Base-by-base conservation (phyloP, 306 rosid genomes). In the Luffa aegyptiaca region DNA sequence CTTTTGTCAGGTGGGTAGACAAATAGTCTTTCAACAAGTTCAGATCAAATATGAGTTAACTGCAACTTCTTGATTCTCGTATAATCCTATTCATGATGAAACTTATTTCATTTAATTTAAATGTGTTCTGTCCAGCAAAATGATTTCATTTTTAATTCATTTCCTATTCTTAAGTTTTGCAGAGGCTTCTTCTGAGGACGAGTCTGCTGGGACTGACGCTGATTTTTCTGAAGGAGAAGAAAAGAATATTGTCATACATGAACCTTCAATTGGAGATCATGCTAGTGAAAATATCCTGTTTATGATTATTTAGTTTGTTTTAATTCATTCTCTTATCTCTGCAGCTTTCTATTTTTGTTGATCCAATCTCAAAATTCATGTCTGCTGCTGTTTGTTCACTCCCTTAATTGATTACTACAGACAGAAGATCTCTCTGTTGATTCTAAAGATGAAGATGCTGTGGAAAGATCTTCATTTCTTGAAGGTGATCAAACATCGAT, bases 151-250 rank as follows among this genome's bases (percentile, higher is more conserved):
- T 51, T 51, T 51, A 46, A 71, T 14, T 74, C 35, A 2, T 74
- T 74, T 62, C 55, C 78, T 21, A 2, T 33, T 20, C 57, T 41
- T 71, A 82, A 88, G 91, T 42, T 88, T 84, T 86, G 84, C 82
- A 81, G 88, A 86, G 61, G 80, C 78, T 82, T 86, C 84, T 75
- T 81, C 89, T 12, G 83, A 79, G 73, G 86, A 84, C 44, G 88
- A 85, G 82, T 85, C 87, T 65, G 21, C 45, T 73, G 69, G 48
- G 72, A 85, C 83, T 26, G 70, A 57, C 73, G 21, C 69, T 75
- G 82, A 82, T 68, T 80, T 48, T 21, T 26, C 79, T 70, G 85
- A 82, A 86, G 84, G 76, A 64, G 85, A 86, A 77, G 83, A 82
- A 62, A 64, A 86, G 75, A 52, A 84, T 41, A 41, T 17, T 61